Base-by-base conservation (phyloP, 306 rosid species). In the Vicia faba region DNA sequence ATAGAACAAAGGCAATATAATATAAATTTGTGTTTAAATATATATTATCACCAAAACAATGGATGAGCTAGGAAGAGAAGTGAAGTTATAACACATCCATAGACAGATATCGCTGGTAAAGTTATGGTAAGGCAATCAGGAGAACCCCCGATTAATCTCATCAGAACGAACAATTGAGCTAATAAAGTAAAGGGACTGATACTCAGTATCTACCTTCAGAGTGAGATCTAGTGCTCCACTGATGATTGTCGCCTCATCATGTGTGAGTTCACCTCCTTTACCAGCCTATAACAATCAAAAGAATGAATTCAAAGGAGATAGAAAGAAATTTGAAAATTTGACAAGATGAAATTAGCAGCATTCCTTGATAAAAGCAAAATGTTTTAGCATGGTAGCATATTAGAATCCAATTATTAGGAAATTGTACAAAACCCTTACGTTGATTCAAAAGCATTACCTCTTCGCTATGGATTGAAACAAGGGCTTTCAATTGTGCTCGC, bases 221-320 rank as follows among this genome's bases (percentile, higher is more conserved):
- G 97, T 89, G 73, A 93, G 87, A 78, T 93, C 98, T 12, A 93
- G 80, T 8, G 98, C 98, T 54, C 98, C 98, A 10, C 96, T 92
- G 71, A 92, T 92, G 72, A 92, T 92, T 11, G 91, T 89, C 20
- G 98, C 81, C 84, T 93, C 98, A 64, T 93, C 96, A 14, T 86
- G 98, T 38, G 98, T 89, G 67, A 93, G 97, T 73, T 93, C 98
- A 58, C 98, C 98, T 5, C 98, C 98, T 78, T 86, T 89, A 60
- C 98, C 98, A 48, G 95, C 98, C 98, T 93, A 68, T 46, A 15
- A 75, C 46, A 56, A 60, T 81, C 51, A 51, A 26, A 19, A 76
- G 38, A 72, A 62, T 62, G 51, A 71, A 38, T 23, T 29, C 59
- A 71, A 20, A 18, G 12, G 64, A 61, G 25, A 74, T 35, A 40